phyloP scores from a whole-genome alignment of 345 rosid genomes.

The Psidium friedrichsthalianum region DNA sequence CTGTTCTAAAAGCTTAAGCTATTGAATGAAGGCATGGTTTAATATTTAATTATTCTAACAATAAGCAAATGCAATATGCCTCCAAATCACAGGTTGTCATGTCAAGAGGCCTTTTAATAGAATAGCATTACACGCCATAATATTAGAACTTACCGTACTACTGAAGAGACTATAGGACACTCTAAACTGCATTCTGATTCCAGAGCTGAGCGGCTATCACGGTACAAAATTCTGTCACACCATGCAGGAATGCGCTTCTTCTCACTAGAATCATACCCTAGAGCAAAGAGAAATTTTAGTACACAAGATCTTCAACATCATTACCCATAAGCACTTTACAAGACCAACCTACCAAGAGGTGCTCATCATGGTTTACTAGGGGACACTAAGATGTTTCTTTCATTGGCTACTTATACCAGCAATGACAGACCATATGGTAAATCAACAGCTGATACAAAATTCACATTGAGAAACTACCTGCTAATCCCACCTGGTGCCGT shows the following conservation, averaged over 20 bases:
- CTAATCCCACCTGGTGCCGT: constrained; percentile 70
- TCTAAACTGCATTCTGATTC: constrained; percentile 69
- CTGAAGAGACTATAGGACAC: constrained; percentile 70
- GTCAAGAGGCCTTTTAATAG: not conserved
- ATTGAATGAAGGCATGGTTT: too few species aligned
- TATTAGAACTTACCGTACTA: constrained; percentile 42
- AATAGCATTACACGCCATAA: not conserved
- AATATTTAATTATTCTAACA: too few species aligned
- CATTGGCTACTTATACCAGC: not conserved
- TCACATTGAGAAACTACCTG: constrained; percentile 34
- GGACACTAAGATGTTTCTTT: not conserved
- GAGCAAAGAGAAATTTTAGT: not conserved
- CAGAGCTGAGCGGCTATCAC: constrained; percentile 55
- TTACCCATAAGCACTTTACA: not conserved
- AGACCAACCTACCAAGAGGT: not conserved
- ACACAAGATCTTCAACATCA: not conserved
- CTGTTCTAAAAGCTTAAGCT: too few species aligned
- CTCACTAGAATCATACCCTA: constrained; percentile 98
- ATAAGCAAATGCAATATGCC: not conserved
- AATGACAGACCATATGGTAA: not conserved
- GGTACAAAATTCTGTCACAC: constrained; percentile 96
- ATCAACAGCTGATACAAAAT: not conserved
- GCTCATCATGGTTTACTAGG: not conserved
- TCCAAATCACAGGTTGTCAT: not conserved
- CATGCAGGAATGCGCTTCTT: constrained; percentile 98